Evolutionary conservation across 768 basidiomycete genomes (phyloP).

Genomic region (Gyrodon lividus): DNA sequence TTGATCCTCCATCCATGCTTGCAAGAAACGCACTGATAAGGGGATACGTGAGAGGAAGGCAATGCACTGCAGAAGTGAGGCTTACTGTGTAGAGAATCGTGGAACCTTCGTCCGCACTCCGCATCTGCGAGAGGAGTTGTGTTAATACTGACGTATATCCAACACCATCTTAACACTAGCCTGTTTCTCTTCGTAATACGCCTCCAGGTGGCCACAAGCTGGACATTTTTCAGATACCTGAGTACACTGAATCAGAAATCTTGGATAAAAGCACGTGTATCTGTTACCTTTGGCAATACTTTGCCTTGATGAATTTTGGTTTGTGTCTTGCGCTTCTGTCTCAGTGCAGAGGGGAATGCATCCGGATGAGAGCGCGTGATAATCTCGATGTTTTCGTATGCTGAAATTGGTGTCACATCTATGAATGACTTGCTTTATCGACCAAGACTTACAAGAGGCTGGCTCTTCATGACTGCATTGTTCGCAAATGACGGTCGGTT

Average conservation of each 20-base stretch:
- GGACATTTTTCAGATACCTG: constrained; percentile 92
- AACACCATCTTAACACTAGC: constrained; percentile 35
- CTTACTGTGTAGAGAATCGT: constrained; percentile 92
- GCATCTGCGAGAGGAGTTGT: constrained; percentile 46
- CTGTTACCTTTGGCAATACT: constrained; percentile 63
- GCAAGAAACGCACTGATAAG: constrained; percentile 65
- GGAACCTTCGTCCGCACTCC: constrained; percentile 92
- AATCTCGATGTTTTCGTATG: constrained; percentile 89
- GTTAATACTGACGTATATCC: not conserved
- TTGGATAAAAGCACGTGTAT: constrained; percentile 29
- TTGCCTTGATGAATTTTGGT: constrained; percentile 74
- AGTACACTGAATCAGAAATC: not conserved
- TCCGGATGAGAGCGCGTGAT: constrained; percentile 90
- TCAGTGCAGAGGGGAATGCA: constrained; percentile 87
- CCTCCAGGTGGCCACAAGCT: constrained; percentile 78
- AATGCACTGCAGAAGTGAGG: constrained; percentile 13
- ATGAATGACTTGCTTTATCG: not conserved
- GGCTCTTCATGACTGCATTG: constrained; percentile 88
- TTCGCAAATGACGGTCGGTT: constrained; percentile 77
- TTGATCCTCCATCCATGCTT: constrained; percentile 82
- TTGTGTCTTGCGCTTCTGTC: constrained; percentile 87
- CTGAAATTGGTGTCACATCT: constrained; percentile 37
- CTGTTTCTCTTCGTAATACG: constrained; percentile 89
- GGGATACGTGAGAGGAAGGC: constrained; percentile 6
- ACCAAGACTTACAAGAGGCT: constrained; percentile 71